These are phyloP conservation scores for Closterium sp. DNA, from an alignment of 139 green algal genomes.

Conservation along the genomic window DNA sequence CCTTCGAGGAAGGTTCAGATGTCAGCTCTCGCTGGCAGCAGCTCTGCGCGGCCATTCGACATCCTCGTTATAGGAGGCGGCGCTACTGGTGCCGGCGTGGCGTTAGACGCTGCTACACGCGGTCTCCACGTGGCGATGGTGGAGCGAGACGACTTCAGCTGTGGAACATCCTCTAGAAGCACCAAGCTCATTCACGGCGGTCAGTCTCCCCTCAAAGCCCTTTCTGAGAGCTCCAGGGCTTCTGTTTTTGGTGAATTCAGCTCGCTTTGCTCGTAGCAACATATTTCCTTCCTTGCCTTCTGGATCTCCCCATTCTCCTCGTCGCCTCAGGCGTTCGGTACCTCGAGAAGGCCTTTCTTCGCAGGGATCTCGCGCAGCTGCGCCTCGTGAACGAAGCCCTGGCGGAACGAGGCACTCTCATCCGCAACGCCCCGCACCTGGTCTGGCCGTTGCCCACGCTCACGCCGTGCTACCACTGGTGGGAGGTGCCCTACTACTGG, in stretches of 20 bases:
- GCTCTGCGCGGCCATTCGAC: conserved; percentile 34
- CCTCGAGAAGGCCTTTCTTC: conserved; percentile 84
- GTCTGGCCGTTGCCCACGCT: conserved; percentile 36
- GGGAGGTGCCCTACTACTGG: conserved; percentile 98
- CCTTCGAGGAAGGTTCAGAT: conserved; percentile 29
- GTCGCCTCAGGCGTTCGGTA: conserved; percentile 75
- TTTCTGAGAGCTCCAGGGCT: too few species aligned
- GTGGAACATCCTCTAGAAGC: conserved; percentile 84
- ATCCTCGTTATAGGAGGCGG: conserved; percentile 68
- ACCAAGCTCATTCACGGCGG: conserved; percentile 77
- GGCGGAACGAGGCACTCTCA: conserved; percentile 22
- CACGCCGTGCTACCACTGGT: conserved; percentile 95
- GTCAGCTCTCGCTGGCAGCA: conserved; percentile 26
- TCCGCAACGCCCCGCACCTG: conserved; percentile 43
- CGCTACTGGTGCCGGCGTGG: conserved; percentile 88
- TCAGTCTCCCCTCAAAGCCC: background rate
- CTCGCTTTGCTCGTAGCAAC: too few species aligned
- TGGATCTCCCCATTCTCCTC: background rate
- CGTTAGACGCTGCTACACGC: conserved; percentile 81
- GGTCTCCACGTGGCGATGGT: conserved; percentile 80
- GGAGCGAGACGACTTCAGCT: conserved; percentile 91
- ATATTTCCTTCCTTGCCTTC: background rate
- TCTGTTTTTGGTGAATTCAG: too few species aligned
- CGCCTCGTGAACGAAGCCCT: conserved; percentile 43
- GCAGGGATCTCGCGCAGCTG: conserved; percentile 69